Percentiles rank a stretch among this genome's conserved stretches.
phyloP scores from a whole-genome alignment of 257 asterid species.

The Nicotiana obtusifolia region DNA sequence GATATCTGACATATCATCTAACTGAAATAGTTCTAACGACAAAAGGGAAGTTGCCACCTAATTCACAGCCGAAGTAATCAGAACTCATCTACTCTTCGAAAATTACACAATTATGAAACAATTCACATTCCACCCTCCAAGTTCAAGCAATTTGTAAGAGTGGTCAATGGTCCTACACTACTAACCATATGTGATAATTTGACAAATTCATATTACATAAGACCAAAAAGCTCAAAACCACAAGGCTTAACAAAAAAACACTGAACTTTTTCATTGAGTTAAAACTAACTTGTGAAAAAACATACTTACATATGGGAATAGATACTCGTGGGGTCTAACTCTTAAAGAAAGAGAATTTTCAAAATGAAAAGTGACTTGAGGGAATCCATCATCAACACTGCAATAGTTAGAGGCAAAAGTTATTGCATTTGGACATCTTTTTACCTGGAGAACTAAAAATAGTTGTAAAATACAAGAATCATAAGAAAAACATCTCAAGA shows the following conservation, averaged over 20 bases:
- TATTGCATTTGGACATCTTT: constrained; percentile 4
- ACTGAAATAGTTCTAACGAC: background rate
- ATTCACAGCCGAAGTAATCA: background rate
- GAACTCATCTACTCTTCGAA: background rate
- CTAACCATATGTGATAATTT: background rate
- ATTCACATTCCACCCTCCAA: constrained; percentile 1
- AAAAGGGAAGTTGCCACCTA: background rate
- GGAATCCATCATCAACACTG: constrained; percentile 97
- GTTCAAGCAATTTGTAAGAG: background rate
- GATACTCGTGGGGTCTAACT: constrained; percentile 88
- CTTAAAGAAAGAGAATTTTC: constrained; percentile 68
- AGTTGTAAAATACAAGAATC: background rate
- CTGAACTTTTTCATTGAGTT: background rate
- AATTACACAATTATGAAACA: background rate
- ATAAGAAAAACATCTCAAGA: background rate
- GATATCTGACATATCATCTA: background rate
- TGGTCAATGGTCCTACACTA: background rate
- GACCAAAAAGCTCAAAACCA: background rate
- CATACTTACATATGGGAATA: constrained; percentile 88
- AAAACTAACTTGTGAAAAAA: background rate
- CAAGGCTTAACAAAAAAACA: background rate
- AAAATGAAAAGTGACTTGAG: constrained; percentile 75
- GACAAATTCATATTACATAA: background rate
- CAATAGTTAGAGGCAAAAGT: constrained; percentile 20
- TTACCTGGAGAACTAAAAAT: background rate